Conservation (phyloP, 805 yeast species). For the Candida xiaguanensis region DNA sequence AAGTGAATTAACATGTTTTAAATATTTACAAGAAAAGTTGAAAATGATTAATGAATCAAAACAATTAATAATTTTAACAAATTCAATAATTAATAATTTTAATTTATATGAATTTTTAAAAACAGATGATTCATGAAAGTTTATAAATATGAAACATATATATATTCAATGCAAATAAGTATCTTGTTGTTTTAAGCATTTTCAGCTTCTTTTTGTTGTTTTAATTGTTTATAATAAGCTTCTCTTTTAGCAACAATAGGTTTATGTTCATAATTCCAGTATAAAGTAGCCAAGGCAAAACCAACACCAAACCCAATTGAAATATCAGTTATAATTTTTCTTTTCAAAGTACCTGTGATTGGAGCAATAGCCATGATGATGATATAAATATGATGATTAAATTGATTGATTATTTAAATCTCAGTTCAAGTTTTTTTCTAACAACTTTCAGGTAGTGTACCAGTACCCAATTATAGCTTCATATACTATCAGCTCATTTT, state of each 20-base stretch:
- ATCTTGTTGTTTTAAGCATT: constrained; percentile 23
- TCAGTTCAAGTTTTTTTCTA: too few relatives aligned
- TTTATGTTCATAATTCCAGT: constrained; percentile 90
- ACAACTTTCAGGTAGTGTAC: too few relatives aligned
- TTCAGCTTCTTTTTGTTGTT: constrained; percentile 66
- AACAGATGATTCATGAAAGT: too few relatives aligned
- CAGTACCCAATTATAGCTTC: not conserved
- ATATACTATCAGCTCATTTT: constrained; percentile 1
- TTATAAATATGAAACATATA: too few relatives aligned
- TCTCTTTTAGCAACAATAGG: constrained; percentile 72
- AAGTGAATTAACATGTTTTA: constrained; percentile 74
- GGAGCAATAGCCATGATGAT: constrained; percentile 74
- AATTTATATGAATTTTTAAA: constrained; percentile 18
- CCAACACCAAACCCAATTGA: constrained; percentile 64
- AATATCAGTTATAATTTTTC: constrained; percentile 77
- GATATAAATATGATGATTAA: not conserved
- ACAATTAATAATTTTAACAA: constrained; percentile 40
- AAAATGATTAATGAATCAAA: constrained; percentile 23
- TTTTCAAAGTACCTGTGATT: constrained; percentile 78
- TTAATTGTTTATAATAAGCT: constrained; percentile 74
- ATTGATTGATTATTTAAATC: too few relatives aligned
- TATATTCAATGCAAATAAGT: constrained; percentile 5
- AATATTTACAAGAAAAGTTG: constrained; percentile 51
- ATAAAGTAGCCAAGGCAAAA: constrained; percentile 53
- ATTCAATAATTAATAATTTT: constrained; percentile 38